Evolutionary conservation across 2,329 filamentous ascomycete species (phyloP).

Genomic region (Ophiosphaerella herpotricha): DNA sequence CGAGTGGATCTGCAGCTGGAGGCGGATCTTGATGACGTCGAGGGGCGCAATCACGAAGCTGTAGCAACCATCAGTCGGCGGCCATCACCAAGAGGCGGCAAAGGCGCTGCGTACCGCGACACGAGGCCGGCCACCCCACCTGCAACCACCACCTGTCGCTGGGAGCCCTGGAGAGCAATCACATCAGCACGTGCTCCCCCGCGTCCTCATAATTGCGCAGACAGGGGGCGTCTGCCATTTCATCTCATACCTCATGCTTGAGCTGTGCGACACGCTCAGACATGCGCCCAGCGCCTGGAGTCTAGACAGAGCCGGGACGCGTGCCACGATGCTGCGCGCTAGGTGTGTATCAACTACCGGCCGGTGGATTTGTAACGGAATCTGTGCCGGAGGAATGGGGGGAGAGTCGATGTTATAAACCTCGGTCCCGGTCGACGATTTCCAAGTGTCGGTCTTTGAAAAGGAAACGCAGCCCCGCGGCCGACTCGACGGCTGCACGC

Average conservation of each 20-base stretch:
- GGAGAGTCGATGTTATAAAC: constrained; percentile 7
- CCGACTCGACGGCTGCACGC: constrained; percentile 10
- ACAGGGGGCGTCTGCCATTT: not conserved
- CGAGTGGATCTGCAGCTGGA: constrained; percentile 90
- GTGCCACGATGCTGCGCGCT: constrained; percentile 14
- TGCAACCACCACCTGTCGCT: constrained; percentile 67
- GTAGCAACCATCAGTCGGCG: constrained; percentile 9
- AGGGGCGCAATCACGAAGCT: constrained; percentile 94
- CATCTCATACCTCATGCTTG: constrained; percentile 66
- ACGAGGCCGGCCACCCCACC: constrained; percentile 80
- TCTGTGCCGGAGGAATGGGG: constrained; percentile 19
- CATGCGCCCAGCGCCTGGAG: constrained; percentile 59
- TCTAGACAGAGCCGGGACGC: constrained; percentile 16
- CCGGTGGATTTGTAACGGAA: constrained; percentile 11
- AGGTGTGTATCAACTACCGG: constrained; percentile 13
- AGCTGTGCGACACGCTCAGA: constrained; percentile 65
- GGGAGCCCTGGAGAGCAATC: constrained; percentile 60
- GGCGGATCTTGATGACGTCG: constrained; percentile 96
- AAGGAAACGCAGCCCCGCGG: constrained; percentile 20
- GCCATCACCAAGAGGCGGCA: not conserved
- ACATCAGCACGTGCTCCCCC: constrained; percentile 13
- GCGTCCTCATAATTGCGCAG: not conserved
- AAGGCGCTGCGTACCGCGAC: constrained; percentile 66
- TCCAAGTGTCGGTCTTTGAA: constrained; percentile 22
- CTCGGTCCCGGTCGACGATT: constrained; percentile 23